Conservation (phyloP, 108 stramenopile species). For the Chaetoceros tenuissimus region DNA sequence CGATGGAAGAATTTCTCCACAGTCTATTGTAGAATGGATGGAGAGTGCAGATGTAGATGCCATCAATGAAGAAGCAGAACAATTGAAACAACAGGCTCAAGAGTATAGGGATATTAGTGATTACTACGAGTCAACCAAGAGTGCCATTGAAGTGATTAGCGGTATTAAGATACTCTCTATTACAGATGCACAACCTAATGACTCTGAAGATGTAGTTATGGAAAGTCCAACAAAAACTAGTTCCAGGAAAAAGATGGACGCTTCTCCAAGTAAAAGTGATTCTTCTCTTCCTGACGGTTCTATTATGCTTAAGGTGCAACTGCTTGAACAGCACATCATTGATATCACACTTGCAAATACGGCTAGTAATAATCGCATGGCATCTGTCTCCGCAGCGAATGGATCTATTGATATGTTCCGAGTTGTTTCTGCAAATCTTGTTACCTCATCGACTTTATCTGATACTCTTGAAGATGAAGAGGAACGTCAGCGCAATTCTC, state of each 20-base stretch:
- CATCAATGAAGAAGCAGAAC: constrained; percentile 14
- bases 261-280: background rate
- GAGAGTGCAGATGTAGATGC: background rate
- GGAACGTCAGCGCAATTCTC: constrained; percentile 5
- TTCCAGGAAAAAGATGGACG: constrained; percentile 6
- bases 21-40: background rate
- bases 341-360: constrained; percentile 14
- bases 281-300: background rate
- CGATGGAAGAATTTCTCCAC: background rate
- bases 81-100: constrained; percentile 14
- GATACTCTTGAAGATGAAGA: constrained; percentile 3
- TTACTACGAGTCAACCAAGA: constrained; percentile 29
- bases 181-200: background rate
- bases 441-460: constrained; percentile 21
- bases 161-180: constrained; percentile 40
- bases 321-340: constrained; percentile 22
- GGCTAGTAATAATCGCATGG: background rate
- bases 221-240: constrained; percentile 1
- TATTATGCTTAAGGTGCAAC: constrained; percentile 16
- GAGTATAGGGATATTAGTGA: constrained; percentile 25
- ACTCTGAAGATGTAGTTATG: background rate
- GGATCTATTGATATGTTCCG: background rate
- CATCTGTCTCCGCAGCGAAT: background rate
- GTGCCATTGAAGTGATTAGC: constrained; percentile 39
- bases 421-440: constrained; percentile 25